Base-by-base conservation (phyloP, 2,329 filamentous ascomycete species). In the Colletotrichum tamarilloi region DNA sequence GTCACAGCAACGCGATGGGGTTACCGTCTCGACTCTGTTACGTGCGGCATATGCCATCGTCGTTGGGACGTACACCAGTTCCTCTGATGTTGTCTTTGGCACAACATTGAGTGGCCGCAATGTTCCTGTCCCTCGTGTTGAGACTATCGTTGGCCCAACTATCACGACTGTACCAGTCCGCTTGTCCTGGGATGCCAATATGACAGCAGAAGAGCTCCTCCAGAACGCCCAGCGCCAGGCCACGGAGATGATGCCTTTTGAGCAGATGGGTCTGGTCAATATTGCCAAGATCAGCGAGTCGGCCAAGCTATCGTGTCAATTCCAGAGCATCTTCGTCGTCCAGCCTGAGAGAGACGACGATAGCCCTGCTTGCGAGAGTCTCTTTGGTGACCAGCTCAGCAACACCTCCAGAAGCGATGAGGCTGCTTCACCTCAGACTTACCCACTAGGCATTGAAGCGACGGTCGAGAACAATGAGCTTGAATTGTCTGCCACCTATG, bases 11-110 rank as follows among this genome's bases (percentile, higher is more conserved):
- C 58, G 58, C n/a, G 38, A 62, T 16, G 32, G 38, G 4, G 62
- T 64, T 6, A 64, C 62, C 24, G 46, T 52, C 11, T 35, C 35
- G 32, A 46, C 81, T 5, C 77, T 84, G 30, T 81, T 86, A 38
- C 81, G 83, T 55, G 82, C 82, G n/a, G 84, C 84, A 5, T 86
- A 84, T 83, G 82, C 83, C 5, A 69, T 85, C 19, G 79, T 83
- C 1, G 78, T 83, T 1, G 79, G 80, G 1, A 73, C 81, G 7
- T 84, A 84, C 68, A 78, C 82, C 68, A 79, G 79, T 2, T 77
- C 79, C 38, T 68, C 79, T 16, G 82, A 84, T 62, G 79, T 85
- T 32, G 76, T 83, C 22, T 84, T 85, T 67, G 83, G 83, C 6
- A 81, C 82, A 72, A 83, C 82, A 0, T 76, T 84, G 19, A 83